Conservation (phyloP, 2,329 filamentous ascomycete species). For the Sarocladium kiliense region DNA sequence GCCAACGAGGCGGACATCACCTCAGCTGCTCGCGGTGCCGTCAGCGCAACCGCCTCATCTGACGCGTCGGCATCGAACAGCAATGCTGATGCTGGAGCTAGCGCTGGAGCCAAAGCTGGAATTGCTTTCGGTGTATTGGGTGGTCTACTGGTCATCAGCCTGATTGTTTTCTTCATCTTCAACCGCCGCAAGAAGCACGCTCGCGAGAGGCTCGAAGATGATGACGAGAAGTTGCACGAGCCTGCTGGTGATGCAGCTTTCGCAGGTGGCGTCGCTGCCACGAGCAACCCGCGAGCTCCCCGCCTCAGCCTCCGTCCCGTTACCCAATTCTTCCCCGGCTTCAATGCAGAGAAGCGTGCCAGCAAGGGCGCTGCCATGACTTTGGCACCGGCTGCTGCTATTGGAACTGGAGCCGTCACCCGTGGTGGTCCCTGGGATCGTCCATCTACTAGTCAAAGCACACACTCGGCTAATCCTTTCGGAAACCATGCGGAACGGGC, state of each 20-base stretch:
- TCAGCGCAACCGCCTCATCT: background rate
- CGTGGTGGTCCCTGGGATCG: conserved; percentile 37
- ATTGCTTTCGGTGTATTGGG: conserved; percentile 78
- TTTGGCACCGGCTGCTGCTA: conserved; percentile 23
- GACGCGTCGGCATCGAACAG: background rate
- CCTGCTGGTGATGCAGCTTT: conserved; percentile 13
- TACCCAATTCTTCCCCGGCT: conserved; percentile 73
- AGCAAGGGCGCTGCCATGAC: conserved; percentile 43
- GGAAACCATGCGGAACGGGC: conserved; percentile 51
- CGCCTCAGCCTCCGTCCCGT: conserved; percentile 79
- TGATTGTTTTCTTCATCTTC: conserved; percentile 68
- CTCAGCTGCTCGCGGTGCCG: background rate
- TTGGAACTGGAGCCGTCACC: background rate
- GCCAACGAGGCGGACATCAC: conserved; percentile 17
- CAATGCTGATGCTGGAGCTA: conserved; percentile 16
- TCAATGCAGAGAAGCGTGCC: conserved; percentile 43
- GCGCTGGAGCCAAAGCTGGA: conserved; percentile 62
- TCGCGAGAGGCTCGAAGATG: conserved; percentile 35
- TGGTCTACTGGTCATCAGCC: conserved; percentile 59
- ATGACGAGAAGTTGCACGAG: conserved; percentile 57
- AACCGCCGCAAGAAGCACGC: conserved; percentile 65
- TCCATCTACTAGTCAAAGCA: conserved; percentile 37
- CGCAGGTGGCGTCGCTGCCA: conserved; percentile 23
- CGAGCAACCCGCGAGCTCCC: conserved; percentile 51
- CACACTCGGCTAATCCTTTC: conserved; percentile 61